Evolutionary conservation across 345 rosid genomes (phyloP), one percentile per base, ranked within the genome.

Genomic region (Abelmoschus esculentus): DNA sequence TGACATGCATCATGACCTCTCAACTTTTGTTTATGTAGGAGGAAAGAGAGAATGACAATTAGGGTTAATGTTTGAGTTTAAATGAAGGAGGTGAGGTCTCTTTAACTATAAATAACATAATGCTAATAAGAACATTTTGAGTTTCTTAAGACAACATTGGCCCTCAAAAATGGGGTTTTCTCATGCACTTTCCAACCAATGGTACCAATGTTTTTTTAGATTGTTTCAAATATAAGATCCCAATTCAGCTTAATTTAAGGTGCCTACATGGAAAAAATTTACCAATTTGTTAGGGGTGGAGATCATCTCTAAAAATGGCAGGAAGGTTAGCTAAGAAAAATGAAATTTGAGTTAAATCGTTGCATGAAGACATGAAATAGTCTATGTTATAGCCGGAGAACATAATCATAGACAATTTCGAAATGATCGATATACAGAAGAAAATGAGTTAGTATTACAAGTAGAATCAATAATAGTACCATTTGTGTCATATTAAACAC

Each of bases 1-100:
- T 64, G 70, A 67, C 55, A 5, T 52, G 1, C 95, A 91, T 64
- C 68, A 64, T 64, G 68, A 64, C n/a, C 53, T 44, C 68, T 13
- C 46, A 32, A 19, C 34, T 53, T 17, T 7, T 47, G 49, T 7
- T 64, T 63, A 52, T 38, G 67, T 22, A 26, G 3, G 53, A 42
- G 34, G 18, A 19, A 42, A 83, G 52, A 64, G 32, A 18, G 53
- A 11, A 18, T 12, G 7, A 55, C 5, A 82, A 36, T 32, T 42
- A 57, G 64, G 61, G 71, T 63, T 52, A 53, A 13, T 12, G 12
- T 47, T 69, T 15, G 52, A 61, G 61, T 72, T 64, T 44, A 42
- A 22, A 18, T 34, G 34, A 22, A 36, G 57, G 7, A 71, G 78
- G 75, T 73, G 56, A 72, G 26, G 46, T 76, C 73, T 61, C 1